Conservation (phyloP, 2,329 filamentous ascomycete genomes). For the Delphinella strobiligena region DNA sequence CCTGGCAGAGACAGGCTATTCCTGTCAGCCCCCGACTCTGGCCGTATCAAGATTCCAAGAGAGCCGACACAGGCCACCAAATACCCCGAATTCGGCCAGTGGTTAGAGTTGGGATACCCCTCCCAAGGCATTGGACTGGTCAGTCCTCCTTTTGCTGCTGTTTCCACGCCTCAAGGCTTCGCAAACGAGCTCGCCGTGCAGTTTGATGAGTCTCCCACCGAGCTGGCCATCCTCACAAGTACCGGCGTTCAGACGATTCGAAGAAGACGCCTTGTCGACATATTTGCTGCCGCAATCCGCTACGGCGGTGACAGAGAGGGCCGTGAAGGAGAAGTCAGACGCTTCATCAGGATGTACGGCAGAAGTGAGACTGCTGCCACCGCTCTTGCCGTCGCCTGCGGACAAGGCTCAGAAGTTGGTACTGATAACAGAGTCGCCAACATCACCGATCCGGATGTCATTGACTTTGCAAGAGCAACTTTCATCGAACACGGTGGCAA, state of each 20-base stretch:
- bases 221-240: constrained; percentile 86
- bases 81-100: constrained; percentile 71
- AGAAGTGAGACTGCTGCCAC: constrained; percentile 81
- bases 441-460: constrained; percentile 69
- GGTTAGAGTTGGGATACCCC: constrained; percentile 61
- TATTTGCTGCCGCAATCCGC: constrained; percentile 74
- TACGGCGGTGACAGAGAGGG: constrained; percentile 65
- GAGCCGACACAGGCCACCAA: constrained; percentile 25
- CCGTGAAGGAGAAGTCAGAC: constrained; percentile 67
- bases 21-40: constrained; percentile 76
- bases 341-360: constrained; percentile 77
- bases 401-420: constrained; percentile 75
- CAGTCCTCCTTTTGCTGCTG: constrained; percentile 59
- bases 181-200: constrained; percentile 96
- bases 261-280: constrained; percentile 74
- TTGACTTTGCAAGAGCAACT: constrained; percentile 71
- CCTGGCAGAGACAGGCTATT: constrained; percentile 52
- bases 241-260: constrained; percentile 80
- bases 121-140: constrained; percentile 71
- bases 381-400: constrained; percentile 86
- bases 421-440: constrained; percentile 56
- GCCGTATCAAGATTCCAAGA: constrained; percentile 50
- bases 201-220: constrained; percentile 69
- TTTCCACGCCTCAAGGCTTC: constrained; percentile 60
- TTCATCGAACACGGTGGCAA: constrained; percentile 92